phyloP scores from a whole-genome alignment of 768 basidiomycete genomes.

The Tricholoma matsutake region DNA sequence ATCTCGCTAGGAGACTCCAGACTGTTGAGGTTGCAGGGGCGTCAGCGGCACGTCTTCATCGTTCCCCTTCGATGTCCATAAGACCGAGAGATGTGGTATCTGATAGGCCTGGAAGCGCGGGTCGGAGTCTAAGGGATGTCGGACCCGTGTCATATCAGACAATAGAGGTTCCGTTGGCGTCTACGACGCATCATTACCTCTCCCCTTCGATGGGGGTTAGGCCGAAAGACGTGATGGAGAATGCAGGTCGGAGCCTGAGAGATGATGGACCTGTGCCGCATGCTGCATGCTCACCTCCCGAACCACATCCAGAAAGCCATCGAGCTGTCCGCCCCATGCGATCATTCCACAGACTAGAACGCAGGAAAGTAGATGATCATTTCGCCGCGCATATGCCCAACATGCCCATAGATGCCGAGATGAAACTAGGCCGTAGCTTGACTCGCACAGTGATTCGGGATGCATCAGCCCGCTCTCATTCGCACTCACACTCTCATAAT shows the following conservation, averaged over 20 bases:
- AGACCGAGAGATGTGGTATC: slow-evolving; percentile 4
- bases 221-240: slow-evolving; percentile 9
- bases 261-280: slow-evolving; percentile 7
- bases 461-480: slow-evolving; percentile 10
- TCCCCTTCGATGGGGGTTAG: slow-evolving; percentile 2
- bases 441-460: slow-evolving; percentile 28
- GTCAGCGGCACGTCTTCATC: slow-evolving; percentile 12
- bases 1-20: slow-evolving; percentile 56
- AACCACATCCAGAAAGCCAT: slow-evolving; percentile 3
- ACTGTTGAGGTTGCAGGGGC: slow-evolving; percentile 40
- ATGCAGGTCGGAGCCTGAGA: slow-evolving; percentile 14
- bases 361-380: slow-evolving; percentile 31
- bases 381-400: slow-evolving; percentile 23
- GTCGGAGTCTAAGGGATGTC: slow-evolving; percentile 12
- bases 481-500: not conserved
- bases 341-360: slow-evolving; percentile 57
- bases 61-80: slow-evolving; percentile 5
- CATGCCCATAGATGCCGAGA: slow-evolving; percentile 27
- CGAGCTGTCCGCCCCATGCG: slow-evolving; percentile 46
- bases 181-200: slow-evolving; percentile 13
- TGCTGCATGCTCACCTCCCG: slow-evolving; percentile 6
- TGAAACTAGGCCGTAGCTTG: slow-evolving; percentile 33
- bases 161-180: slow-evolving; percentile 11
- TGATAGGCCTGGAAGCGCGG: slow-evolving; percentile 15
- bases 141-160: not conserved